Conservation (phyloP, 2,329 filamentous ascomycete genomes). For the Exophiala sideris region DNA sequence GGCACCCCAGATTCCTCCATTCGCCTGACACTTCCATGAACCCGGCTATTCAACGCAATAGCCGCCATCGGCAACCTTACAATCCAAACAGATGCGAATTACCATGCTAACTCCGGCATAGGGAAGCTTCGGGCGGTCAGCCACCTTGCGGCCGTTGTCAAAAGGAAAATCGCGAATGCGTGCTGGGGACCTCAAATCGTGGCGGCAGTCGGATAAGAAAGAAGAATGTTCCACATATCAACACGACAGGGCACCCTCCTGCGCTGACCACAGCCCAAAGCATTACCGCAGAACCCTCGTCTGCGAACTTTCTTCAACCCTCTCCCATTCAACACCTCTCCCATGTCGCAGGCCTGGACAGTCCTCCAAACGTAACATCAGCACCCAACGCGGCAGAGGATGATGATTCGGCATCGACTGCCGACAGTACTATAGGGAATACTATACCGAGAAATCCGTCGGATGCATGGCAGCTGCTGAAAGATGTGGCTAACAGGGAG, state of each 20-base stretch:
- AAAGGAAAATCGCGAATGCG: slow-evolving; percentile 56
- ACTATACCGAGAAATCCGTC: slow-evolving; percentile 46
- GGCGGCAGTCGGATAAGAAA: slow-evolving; percentile 58
- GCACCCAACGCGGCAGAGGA: slow-evolving; percentile 28
- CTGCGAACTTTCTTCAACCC: slow-evolving; percentile 10
- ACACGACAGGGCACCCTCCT: slow-evolving; percentile 12
- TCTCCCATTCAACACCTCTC: slow-evolving; percentile 10
- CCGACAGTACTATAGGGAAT: slow-evolving; percentile 37
- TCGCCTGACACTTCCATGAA: not conserved
- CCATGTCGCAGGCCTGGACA: not conserved
- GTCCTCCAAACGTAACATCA: not conserved
- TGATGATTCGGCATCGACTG: slow-evolving; percentile 38
- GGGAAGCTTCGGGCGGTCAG: slow-evolving; percentile 47
- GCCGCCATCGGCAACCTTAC: slow-evolving; percentile 15
- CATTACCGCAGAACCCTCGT: slow-evolving; percentile 1
- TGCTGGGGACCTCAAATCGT: slow-evolving; percentile 58
- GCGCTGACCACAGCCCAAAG: slow-evolving; percentile 7
- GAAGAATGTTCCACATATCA: slow-evolving; percentile 36
- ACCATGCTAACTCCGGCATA: slow-evolving; percentile 21
- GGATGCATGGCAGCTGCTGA: slow-evolving; percentile 48
- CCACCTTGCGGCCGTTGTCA: slow-evolving; percentile 58
- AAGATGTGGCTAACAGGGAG: slow-evolving; percentile 42
- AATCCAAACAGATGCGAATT: not conserved
- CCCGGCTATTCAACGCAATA: slow-evolving; percentile 19
- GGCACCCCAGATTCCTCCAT: not conserved